These are phyloP conservation scores for Blastobotrys attinorum DNA, from an alignment of 805 yeast species.

Conservation along the genomic window DNA sequence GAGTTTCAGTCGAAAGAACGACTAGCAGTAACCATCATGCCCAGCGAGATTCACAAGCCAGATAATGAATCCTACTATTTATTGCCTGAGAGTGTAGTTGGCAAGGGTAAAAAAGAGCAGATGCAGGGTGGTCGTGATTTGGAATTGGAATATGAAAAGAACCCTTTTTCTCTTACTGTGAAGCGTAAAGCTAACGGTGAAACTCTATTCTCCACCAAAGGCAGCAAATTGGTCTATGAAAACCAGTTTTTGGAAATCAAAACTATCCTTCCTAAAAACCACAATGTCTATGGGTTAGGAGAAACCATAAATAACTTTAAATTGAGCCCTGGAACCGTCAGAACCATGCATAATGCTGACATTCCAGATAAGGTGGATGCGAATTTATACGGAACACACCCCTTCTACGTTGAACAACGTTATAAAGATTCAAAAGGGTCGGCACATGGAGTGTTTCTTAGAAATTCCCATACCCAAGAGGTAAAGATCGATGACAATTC, in stretches of 20 bases:
- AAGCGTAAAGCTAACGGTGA: slow-evolving; percentile 23
- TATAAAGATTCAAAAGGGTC: slow-evolving; percentile 10
- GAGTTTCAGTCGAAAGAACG: slow-evolving; percentile 8
- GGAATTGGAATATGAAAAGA: slow-evolving; percentile 1
- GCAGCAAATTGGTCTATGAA: slow-evolving; percentile 28
- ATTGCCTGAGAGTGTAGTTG: slow-evolving; percentile 7
- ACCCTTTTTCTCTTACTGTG: slow-evolving; percentile 16
- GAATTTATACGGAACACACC: slow-evolving; percentile 31
- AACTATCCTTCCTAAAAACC: slow-evolving; percentile 26
- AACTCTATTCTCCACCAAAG: slow-evolving; percentile 26
- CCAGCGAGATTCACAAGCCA: slow-evolving; percentile 6
- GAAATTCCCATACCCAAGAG: slow-evolving; percentile 28
- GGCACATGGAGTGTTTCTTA: slow-evolving; percentile 29
- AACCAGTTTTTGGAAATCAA: slow-evolving; percentile 30
- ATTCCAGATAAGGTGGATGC: slow-evolving; percentile 26
- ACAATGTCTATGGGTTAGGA: slow-evolving; percentile 28
- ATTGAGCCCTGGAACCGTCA: slow-evolving; percentile 24
- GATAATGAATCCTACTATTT: slow-evolving; percentile 4
- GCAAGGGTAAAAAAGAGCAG: slow-evolving; percentile 1
- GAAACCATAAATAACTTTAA: slow-evolving; percentile 28
- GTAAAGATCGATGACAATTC: slow-evolving; percentile 24
- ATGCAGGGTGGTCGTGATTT: slow-evolving; percentile 1
- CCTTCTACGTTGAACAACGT: slow-evolving; percentile 29
- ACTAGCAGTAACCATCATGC: slow-evolving; percentile 6
- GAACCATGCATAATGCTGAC: slow-evolving; percentile 29